Conservation (phyloP, 2,329 filamentous ascomycete species). For the Trichoderma gracile region DNA sequence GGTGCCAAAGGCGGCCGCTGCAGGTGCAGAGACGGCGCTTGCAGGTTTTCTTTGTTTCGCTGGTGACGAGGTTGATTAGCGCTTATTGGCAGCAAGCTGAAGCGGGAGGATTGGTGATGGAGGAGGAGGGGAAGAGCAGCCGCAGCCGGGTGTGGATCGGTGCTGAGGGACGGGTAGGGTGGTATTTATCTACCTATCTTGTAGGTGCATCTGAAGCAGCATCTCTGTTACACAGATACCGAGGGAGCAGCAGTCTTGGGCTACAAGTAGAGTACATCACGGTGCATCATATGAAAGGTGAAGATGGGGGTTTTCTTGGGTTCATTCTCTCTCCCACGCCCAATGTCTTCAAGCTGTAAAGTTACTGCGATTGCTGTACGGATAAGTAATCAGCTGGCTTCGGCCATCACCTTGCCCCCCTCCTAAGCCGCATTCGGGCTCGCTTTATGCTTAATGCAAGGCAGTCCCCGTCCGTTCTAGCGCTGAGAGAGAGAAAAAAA, state of each 20-base stretch:
- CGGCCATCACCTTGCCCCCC: background rate
- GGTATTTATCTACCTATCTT: too few relatives aligned
- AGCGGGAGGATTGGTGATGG: conserved; percentile 2
- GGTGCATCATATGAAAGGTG: too few relatives aligned
- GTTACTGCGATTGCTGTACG: too few relatives aligned
- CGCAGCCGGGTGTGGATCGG: too few relatives aligned
- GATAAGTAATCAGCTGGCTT: conserved; percentile 1
- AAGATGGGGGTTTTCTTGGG: too few relatives aligned
- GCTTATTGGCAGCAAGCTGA: conserved; percentile 11
- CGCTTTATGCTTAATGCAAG: background rate
- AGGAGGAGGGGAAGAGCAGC: background rate
- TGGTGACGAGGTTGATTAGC: conserved; percentile 1
- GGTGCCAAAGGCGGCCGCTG: conserved; percentile 16
- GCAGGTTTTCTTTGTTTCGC: conserved; percentile 3
- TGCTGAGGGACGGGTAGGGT: too few relatives aligned
- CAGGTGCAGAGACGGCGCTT: conserved; percentile 10
- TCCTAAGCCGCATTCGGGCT: background rate
- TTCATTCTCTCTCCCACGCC: too few relatives aligned
- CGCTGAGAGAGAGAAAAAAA: background rate
- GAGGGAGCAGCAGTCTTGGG: too few relatives aligned
- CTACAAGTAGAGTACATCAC: too few relatives aligned
- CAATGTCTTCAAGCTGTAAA: too few relatives aligned
- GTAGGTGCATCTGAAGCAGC: too few relatives aligned
- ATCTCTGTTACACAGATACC: too few relatives aligned
- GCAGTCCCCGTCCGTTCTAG: conserved; percentile 2